phyloP scores from a whole-genome alignment of 306 rosid species.

The Trifolium repens region DNA sequence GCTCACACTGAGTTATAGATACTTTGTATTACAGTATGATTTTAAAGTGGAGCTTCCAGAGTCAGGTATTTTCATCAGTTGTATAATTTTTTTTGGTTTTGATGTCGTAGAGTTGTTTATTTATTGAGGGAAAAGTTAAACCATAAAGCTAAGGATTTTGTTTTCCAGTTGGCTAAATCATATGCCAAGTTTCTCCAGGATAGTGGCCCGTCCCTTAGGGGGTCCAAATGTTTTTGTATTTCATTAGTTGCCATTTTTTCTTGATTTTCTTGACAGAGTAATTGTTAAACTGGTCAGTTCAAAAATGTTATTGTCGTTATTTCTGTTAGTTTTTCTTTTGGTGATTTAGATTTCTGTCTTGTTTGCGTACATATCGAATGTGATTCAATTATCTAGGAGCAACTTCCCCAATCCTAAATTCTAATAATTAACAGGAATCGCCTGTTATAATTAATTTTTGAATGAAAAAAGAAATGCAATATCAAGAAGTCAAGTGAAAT shows the following conservation, averaged over 20 bases:
- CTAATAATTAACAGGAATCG: not conserved
- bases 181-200: conserved; percentile 50
- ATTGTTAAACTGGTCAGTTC: conserved; percentile 58
- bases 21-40: conserved; percentile 65
- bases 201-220: conserved; percentile 59
- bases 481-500: too few species aligned
- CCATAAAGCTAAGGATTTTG: conserved; percentile 81
- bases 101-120: conserved; percentile 71
- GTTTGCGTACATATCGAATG: not conserved
- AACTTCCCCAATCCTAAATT: not conserved
- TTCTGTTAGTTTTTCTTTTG: not conserved
- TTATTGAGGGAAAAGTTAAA: conserved; percentile 62
- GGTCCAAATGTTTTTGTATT: conserved; percentile 68
- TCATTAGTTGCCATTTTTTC: conserved; percentile 59
- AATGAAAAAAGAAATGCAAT: not conserved
- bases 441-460: not conserved
- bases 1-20: conserved; percentile 47
- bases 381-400: not conserved
- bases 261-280: conserved; percentile 51
- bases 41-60: conserved; percentile 67
- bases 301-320: conserved; percentile 51
- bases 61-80: conserved; percentile 69
- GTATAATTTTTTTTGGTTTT: conserved; percentile 62
- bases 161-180: conserved; percentile 54
- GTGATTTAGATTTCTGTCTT: conserved; percentile 20